phyloP scores from a whole-genome alignment of 2,329 filamentous ascomycete species.

The Colletotrichum sansevieriae region DNA sequence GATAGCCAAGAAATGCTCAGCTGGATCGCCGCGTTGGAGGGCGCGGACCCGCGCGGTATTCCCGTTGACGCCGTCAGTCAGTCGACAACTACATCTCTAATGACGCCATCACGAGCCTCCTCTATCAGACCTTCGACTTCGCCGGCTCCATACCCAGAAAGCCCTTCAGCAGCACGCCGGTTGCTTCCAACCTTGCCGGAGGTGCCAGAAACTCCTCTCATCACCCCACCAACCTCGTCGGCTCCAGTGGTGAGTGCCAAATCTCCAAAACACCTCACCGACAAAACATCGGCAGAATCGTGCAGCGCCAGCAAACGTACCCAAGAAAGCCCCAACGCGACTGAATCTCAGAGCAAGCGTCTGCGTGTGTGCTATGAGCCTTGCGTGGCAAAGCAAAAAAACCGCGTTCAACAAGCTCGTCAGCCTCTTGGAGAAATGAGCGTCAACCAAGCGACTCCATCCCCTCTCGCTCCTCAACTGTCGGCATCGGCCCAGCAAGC shows the following conservation, averaged over 20 bases:
- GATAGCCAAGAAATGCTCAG: conserved; percentile 71
- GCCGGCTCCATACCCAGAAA: conserved; percentile 18
- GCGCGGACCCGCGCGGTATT: conserved; percentile 61
- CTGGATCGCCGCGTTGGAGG: conserved; percentile 73
- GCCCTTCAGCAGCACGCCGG: background rate
- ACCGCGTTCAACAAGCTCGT: conserved; percentile 29
- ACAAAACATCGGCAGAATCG: background rate
- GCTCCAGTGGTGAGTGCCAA: conserved; percentile 13
- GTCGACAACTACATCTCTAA: conserved; percentile 52
- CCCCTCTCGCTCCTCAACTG: conserved; percentile 11
- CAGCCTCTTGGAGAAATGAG: conserved; percentile 45
- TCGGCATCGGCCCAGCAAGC: background rate
- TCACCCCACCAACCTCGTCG: conserved; percentile 41
- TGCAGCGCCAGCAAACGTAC: conserved; percentile 9
- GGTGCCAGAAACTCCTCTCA: conserved; percentile 8
- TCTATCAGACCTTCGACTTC: conserved; percentile 27
- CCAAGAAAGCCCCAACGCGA: background rate
- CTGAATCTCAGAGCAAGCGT: conserved; percentile 12
- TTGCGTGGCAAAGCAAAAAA: background rate
- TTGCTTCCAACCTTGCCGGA: conserved; percentile 21
- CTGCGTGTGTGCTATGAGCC: conserved; percentile 8
- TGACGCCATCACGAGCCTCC: conserved; percentile 31
- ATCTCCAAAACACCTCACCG: background rate
- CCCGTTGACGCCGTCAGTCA: conserved; percentile 61
- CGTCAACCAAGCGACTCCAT: conserved; percentile 39